Evolutionary conservation across 495 filamentous ascomycete genomes (phyloP).

Genomic region (Acidiella bohemica): DNA sequence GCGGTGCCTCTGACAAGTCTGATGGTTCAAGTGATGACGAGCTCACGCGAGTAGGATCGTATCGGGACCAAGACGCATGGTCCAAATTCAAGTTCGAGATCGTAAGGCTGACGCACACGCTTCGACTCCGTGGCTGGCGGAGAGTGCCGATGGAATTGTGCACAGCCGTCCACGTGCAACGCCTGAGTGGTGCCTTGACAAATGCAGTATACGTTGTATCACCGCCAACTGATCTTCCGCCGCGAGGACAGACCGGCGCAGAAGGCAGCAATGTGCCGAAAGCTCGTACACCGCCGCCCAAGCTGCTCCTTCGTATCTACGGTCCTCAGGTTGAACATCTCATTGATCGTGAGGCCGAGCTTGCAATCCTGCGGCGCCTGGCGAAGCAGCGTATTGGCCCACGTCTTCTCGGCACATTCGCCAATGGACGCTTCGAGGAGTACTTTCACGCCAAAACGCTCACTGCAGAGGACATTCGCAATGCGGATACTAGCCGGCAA

Average conservation of each 20-base stretch:
- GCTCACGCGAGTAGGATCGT: conserved; percentile 24
- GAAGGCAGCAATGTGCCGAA: conserved; percentile 29
- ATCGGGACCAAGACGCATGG: conserved; percentile 63
- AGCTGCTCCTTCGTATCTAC: conserved; percentile 84
- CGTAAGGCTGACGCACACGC: conserved; percentile 72
- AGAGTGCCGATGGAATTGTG: conserved; percentile 60
- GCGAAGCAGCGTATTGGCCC: conserved; percentile 88
- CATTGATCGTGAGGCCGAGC: conserved; percentile 83
- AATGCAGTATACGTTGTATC: conserved; percentile 92
- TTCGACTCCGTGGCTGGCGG: conserved; percentile 82
- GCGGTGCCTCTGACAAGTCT: conserved; percentile 42
- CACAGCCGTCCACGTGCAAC: conserved; percentile 60
- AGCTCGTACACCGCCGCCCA: conserved; percentile 45
- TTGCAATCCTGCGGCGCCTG: conserved; percentile 73
- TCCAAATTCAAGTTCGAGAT: conserved; percentile 77
- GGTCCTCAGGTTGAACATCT: conserved; percentile 91
- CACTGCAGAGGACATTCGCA: conserved; percentile 60
- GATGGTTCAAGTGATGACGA: conserved; percentile 27
- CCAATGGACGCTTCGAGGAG: conserved; percentile 93
- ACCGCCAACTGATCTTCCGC: conserved; percentile 50
- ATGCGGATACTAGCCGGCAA: conserved; percentile 70
- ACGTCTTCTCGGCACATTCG: conserved; percentile 81
- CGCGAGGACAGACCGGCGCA: conserved; percentile 18
- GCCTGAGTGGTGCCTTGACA: conserved; percentile 85
- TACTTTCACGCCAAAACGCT: conserved; percentile 73